phyloP scores from a whole-genome alignment of 176 grass and related monocot species.

The Oryza meyeriana region DNA sequence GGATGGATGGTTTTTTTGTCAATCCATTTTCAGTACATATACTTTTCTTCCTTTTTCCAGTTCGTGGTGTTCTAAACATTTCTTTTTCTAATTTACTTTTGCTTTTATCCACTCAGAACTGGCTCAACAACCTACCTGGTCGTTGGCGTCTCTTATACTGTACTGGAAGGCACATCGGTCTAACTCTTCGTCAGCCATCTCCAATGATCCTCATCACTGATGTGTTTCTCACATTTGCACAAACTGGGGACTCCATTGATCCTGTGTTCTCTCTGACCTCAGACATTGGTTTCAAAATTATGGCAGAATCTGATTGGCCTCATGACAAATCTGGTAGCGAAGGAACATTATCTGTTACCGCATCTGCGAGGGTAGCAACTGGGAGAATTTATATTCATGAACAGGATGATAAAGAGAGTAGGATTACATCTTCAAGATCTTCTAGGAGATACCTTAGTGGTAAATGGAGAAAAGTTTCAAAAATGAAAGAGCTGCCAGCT shows the following conservation, averaged over 20 bases:
- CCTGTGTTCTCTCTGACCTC: constrained; percentile 49
- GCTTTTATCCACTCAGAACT: constrained; percentile 55
- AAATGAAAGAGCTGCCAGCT: constrained; percentile 58
- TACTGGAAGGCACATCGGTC: constrained; percentile 85
- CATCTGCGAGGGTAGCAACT: constrained; percentile 52
- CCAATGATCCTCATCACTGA: constrained; percentile 61
- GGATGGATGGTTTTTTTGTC: constrained; percentile 14
- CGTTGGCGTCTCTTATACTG: constrained; percentile 83
- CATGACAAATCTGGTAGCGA: constrained; percentile 75
- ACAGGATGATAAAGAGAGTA: constrained; percentile 34
- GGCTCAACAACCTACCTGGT: constrained; percentile 67
- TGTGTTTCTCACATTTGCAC: constrained; percentile 54
- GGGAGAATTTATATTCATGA: constrained; percentile 65
- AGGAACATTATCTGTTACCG: constrained; percentile 52
- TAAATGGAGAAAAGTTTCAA: constrained; percentile 52
- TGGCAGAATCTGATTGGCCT: constrained; percentile 74
- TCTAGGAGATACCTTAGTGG: constrained; percentile 40
- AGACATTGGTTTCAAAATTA: constrained; percentile 82
- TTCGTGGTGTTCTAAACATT: constrained; percentile 15
- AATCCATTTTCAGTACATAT: not conserved
- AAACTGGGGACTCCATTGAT: constrained; percentile 20
- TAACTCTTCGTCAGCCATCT: constrained; percentile 80
- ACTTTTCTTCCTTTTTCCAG: not conserved
- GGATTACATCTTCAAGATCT: constrained; percentile 3
- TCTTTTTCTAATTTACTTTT: constrained; percentile 6